phyloP scores from a whole-genome alignment of 345 rosid species.

The Alliaria petiolata region DNA sequence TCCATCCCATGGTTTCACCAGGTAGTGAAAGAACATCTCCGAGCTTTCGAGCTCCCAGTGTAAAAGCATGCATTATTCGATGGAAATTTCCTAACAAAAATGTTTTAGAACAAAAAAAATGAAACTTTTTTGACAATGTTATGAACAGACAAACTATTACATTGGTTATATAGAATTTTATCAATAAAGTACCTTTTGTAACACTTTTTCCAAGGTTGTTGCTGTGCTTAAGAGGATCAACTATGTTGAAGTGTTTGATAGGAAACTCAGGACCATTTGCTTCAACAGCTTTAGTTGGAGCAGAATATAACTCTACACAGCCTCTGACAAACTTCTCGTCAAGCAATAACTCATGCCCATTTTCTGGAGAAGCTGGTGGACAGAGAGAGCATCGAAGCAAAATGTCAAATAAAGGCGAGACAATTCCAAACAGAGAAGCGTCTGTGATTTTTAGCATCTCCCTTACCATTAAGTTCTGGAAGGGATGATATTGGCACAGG shows the following conservation, averaged over 20 bases:
- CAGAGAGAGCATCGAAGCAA: neutral
- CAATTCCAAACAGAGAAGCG: neutral
- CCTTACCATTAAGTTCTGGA: conserved; percentile 54
- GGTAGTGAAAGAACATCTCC: conserved; percentile 56
- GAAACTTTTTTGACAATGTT: neutral
- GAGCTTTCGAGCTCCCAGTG: conserved; percentile 54
- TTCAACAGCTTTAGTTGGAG: conserved; percentile 40
- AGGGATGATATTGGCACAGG: conserved; percentile 59
- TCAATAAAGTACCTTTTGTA: conserved; percentile 53
- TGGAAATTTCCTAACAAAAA: conserved; percentile 58
- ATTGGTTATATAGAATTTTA: neutral
- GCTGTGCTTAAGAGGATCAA: conserved; percentile 77
- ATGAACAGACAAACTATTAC: neutral
- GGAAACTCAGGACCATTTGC: conserved; percentile 41
- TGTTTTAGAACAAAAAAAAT: neutral
- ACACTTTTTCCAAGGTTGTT: conserved; percentile 95
- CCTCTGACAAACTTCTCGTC: conserved; percentile 51
- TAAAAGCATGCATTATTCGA: conserved; percentile 63
- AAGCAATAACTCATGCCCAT: conserved; percentile 46
- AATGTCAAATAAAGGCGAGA: neutral
- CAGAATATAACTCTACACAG: conserved; percentile 46
- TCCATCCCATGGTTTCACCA: conserved; percentile 54
- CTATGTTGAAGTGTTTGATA: conserved; percentile 61
- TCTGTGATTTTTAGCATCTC: neutral
- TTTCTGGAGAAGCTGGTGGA: conserved; percentile 30